Percentiles rank a stretch among this genome's conserved stretches.
phyloP scores from a whole-genome alignment of 2,329 filamentous ascomycete species.

The Nigrospora oryzae region DNA sequence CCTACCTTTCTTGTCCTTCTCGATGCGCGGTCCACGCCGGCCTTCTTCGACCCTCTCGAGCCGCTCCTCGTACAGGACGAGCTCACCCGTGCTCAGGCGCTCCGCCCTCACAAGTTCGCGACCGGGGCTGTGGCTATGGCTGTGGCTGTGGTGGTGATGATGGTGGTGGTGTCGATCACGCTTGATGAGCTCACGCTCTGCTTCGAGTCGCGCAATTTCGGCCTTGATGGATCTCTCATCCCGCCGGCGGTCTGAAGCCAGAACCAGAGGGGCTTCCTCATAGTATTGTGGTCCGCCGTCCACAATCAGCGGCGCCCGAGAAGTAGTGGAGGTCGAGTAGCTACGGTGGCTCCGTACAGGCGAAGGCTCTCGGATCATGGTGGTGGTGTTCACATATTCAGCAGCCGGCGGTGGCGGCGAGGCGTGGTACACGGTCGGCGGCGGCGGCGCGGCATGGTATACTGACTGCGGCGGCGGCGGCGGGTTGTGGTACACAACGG shows the following conservation, averaged over 20 bases:
- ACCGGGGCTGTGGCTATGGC: constrained; percentile 32
- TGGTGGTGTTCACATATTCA: constrained; percentile 29
- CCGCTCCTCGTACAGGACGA: constrained; percentile 55
- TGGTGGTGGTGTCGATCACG: constrained; percentile 13
- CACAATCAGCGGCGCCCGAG: constrained; percentile 28
- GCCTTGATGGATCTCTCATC: constrained; percentile 58
- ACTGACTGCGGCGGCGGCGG: not conserved
- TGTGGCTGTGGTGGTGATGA: constrained; percentile 24
- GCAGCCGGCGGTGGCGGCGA: constrained; percentile 11
- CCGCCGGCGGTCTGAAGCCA: constrained; percentile 28
- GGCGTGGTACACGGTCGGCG: not conserved
- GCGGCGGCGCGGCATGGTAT: not conserved
- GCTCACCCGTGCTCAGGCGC: constrained; percentile 48
- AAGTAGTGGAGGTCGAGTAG: constrained; percentile 26
- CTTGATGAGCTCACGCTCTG: constrained; percentile 34
- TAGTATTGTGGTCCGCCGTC: constrained; percentile 22
- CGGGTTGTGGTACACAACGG: not conserved
- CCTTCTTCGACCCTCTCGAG: constrained; percentile 47
- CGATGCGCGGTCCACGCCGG: constrained; percentile 57
- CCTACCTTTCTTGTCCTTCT: constrained; percentile 94
- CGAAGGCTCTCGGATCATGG: constrained; percentile 39
- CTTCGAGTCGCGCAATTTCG: constrained; percentile 65
- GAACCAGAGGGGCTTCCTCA: constrained; percentile 30
- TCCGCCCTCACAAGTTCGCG: constrained; percentile 48
- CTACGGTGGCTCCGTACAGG: constrained; percentile 27